Evolutionary conservation across 495 filamentous ascomycete species (phyloP).

Genomic region (Penicillium manginii): DNA sequence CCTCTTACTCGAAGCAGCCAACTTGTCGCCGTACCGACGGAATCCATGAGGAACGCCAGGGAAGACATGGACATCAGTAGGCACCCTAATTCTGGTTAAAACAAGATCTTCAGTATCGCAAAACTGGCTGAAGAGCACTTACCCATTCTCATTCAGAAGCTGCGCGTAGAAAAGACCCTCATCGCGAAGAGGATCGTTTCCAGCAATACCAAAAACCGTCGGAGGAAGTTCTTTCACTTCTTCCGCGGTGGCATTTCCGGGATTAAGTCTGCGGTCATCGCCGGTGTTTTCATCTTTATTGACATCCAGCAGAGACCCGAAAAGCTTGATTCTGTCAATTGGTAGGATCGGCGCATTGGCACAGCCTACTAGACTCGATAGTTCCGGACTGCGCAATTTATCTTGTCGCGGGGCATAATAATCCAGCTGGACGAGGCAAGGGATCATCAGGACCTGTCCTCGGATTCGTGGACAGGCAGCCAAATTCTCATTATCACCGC

Average conservation of each 20-base stretch:
- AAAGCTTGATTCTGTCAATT: slow-evolving; percentile 32
- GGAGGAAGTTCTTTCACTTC: slow-evolving; percentile 45
- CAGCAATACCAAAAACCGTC: slow-evolving; percentile 49
- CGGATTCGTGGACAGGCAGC: slow-evolving; percentile 33
- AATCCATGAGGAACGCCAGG: slow-evolving; percentile 53
- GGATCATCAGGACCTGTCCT: slow-evolving; percentile 51
- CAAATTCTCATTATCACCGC: slow-evolving; percentile 25
- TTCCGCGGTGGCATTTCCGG: slow-evolving; percentile 43
- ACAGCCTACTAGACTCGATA: slow-evolving; percentile 45
- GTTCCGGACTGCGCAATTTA: slow-evolving; percentile 33
- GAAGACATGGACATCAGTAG: slow-evolving; percentile 47
- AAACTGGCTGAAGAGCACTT: slow-evolving; percentile 18
- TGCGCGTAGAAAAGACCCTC: slow-evolving; percentile 50
- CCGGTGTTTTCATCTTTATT: slow-evolving; percentile 19
- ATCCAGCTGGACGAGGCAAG: slow-evolving; percentile 34
- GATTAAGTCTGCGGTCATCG: slow-evolving; percentile 39
- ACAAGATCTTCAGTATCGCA: background rate
- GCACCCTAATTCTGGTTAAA: slow-evolving; percentile 31
- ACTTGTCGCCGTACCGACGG: slow-evolving; percentile 36
- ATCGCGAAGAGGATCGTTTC: slow-evolving; percentile 51
- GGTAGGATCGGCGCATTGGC: slow-evolving; percentile 44
- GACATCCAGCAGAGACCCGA: slow-evolving; percentile 34
- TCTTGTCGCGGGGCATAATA: slow-evolving; percentile 41
- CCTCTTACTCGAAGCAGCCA: slow-evolving; percentile 32
- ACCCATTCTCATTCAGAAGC: slow-evolving; percentile 51